Evolutionary conservation across 1,139 yeast species (phyloP), one percentile per base, ranked within the genome.

Genomic region (Candida tropicalis): DNA sequence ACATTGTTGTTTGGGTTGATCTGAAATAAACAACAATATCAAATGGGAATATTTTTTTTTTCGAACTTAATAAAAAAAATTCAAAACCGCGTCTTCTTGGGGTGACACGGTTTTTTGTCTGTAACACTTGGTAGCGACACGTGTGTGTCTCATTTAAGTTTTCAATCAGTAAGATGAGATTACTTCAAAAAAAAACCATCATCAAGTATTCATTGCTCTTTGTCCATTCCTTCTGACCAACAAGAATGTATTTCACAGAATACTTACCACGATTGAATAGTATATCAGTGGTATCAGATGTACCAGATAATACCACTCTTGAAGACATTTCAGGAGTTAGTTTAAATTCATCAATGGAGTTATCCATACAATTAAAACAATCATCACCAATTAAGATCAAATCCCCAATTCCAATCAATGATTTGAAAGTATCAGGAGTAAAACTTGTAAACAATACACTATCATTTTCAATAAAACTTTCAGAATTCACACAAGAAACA

Each of bases 241-340:
- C 8, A 15, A 10, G 29, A 9, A 69, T 69, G 75, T 68, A 65
- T 45, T 54, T 57, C 35, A 53, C 67, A n/a, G 78, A 73, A 47
- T 61, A 62, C 43, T 58, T 73, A n/a, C 74, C 77, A 9, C 58
- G 77, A 42, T 51, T 73, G 17, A 58, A 59, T 33, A 52, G 64
- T 25, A 51, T 71, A n/a, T 56, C 73, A 3, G 57, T 65, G 13
- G 55, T 60, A 2, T 25, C 63, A 3, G 68, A 65, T 32, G 60
- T 5, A 6, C 25, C 42, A 16, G 13, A 35, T 3, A 32, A 15
- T 8, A 43, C 38, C 25, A 17, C 16, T 6, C 13, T 46, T 12
- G 40, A 26, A 15, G 17, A 35, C n/a, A 26, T 40, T 7, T 4
- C 13, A 9, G 16, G 28, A 4, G 17, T 37, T 7, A 29, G 25